Base-by-base conservation (phyloP, 1,284 basidiomycete species). In the Pseudozyma hubeiensis region DNA sequence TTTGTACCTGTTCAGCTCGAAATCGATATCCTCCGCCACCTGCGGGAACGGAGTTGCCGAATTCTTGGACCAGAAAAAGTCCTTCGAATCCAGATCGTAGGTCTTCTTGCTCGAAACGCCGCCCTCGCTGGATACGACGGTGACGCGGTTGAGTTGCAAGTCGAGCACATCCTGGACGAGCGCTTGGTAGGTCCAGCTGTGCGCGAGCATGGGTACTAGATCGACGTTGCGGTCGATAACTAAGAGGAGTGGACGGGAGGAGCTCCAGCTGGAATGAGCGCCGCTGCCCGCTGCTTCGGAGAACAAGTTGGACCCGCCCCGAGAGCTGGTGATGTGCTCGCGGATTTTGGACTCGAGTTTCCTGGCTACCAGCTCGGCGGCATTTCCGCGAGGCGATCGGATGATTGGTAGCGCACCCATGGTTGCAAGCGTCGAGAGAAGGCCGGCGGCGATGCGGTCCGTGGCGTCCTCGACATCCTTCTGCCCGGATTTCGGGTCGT, bases 151-250 rank as follows among this genome's bases (percentile, higher is more conserved):
- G 16, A 99, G 89, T 85, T 94, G 96, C 88, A 99, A 94, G 61
- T 97, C 93, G 33, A 99, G 89, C 66, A 97, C 98, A 83, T 99
- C 97, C 50, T 96, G 96, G 0, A 98, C 93, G 19, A 99, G 90
- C 0, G 97, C 94, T 86, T 99, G 97, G 81, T 99, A 99, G 33
- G 97, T 99, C 97, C 97, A 99, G 2, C 94, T 95, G 84, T 99
- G 97, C 2, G 93, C 92, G 14, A 99, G 86, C 89, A 97, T 94
- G 5, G 97, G 93, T 1, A 96, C 92, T 14, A 99, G 88, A 83
- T 99, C 97, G 52, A 99, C 88, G 79, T 98, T 99, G 34, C 97
- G 89, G 83, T 99, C 97, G 57, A 99, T 87, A 48, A 99, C 90
- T 50, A 98, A 90, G 7, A 99, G 88, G 41, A 99, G 56, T 1